phyloP scores from a whole-genome alignment of 768 basidiomycete species.

The Leucocoprinus sp. region DNA sequence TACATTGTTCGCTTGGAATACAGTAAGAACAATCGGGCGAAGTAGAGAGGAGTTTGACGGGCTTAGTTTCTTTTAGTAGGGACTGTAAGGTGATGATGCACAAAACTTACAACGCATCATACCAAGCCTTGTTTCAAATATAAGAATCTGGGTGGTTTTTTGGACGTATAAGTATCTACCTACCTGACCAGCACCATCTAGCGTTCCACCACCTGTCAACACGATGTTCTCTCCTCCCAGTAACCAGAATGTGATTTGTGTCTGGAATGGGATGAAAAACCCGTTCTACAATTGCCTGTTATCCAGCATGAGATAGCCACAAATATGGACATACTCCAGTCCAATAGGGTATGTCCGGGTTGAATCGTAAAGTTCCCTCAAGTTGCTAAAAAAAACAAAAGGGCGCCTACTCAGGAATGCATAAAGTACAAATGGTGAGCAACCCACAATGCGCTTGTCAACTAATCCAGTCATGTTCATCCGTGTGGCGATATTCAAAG shows the following conservation, averaged over 20 bases:
- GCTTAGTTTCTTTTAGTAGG: conserved; percentile 17
- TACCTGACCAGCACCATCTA: conserved; percentile 60
- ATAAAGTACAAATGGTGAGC: neutral
- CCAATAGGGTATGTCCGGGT: conserved; percentile 46
- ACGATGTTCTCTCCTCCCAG: conserved; percentile 40
- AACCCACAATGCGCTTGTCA: conserved; percentile 41
- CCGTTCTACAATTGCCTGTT: conserved; percentile 29
- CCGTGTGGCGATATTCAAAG: conserved; percentile 41
- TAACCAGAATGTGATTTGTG: conserved; percentile 47
- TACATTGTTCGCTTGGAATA: conserved; percentile 43
- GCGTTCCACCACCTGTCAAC: conserved; percentile 52
- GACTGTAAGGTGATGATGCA: neutral
- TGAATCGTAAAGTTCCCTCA: conserved; percentile 43
- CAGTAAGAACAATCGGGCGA: conserved; percentile 48
- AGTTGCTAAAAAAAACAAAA: conserved; percentile 27
- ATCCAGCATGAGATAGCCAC: neutral
- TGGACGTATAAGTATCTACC: conserved; percentile 10
- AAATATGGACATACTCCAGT: conserved; percentile 28
- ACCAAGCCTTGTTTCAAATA: conserved; percentile 36
- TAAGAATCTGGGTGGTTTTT: neutral
- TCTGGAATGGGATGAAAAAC: conserved; percentile 46
- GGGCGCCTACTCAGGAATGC: neutral
- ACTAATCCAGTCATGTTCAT: conserved; percentile 45
- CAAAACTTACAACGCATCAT: conserved; percentile 36
- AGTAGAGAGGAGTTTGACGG: conserved; percentile 36